Percentiles rank a stretch among this genome's conserved stretches.
phyloP scores from a whole-genome alignment of 495 filamentous ascomycete genomes.

The Paragyromitra xinjiangensis region DNA sequence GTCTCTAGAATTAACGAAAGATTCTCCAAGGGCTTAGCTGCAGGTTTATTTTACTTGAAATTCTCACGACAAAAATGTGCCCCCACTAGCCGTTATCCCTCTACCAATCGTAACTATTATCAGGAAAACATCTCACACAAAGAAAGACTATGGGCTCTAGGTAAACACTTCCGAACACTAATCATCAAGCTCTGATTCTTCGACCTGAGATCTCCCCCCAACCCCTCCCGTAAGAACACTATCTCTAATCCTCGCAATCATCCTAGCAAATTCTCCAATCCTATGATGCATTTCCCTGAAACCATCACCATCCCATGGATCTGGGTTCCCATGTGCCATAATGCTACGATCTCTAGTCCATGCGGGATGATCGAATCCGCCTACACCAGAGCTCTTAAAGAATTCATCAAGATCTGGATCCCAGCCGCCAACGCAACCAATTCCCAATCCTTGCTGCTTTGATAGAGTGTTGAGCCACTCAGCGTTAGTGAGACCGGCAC shows the following conservation, averaged over 20 bases:
- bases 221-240: constrained; percentile 31
- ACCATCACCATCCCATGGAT: constrained; percentile 52
- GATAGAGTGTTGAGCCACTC: constrained; percentile 50
- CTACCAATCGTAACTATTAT: background rate
- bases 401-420: constrained; percentile 49
- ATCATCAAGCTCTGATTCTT: constrained; percentile 15
- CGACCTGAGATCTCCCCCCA: background rate
- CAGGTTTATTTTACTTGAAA: background rate
- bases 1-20: too few species aligned
- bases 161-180: background rate
- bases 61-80: background rate
- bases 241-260: constrained; percentile 52
- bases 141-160: background rate
- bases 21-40: too few species aligned
- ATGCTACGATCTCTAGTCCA: constrained; percentile 40
- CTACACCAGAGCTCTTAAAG: constrained; percentile 52
- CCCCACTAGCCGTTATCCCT: background rate
- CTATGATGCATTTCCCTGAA: constrained; percentile 51
- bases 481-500: constrained; percentile 46
- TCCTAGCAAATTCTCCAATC: constrained; percentile 44
- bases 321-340: constrained; percentile 28
- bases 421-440: constrained; percentile 51
- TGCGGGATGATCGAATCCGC: constrained; percentile 48
- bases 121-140: background rate
- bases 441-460: constrained; percentile 44